phyloP scores from a whole-genome alignment of 139 green algal species.

The Zygnema circumcarinatum region DNA sequence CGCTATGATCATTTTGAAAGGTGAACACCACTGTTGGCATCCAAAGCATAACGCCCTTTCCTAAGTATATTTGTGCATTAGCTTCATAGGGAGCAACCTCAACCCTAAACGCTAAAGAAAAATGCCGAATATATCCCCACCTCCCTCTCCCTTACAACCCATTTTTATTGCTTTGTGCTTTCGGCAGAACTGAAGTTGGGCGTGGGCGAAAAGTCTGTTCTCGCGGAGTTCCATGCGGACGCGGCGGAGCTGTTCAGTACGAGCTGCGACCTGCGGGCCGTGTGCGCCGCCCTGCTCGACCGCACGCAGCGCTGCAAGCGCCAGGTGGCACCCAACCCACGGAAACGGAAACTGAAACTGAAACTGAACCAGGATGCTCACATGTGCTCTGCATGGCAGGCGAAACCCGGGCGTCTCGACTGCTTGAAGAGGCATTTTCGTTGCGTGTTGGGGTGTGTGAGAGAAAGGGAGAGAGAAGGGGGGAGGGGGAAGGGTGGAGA shows the following conservation, averaged over 20 bases:
- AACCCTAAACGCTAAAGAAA: too few relatives aligned
- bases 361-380: not conserved
- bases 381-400: not conserved
- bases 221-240: slow-evolving; percentile 76
- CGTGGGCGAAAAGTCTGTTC: slow-evolving; percentile 65
- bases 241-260: slow-evolving; percentile 69
- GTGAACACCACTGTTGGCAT: slow-evolving; percentile 17
- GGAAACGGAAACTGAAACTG: too few relatives aligned
- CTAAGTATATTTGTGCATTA: too few relatives aligned
- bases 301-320: slow-evolving; percentile 29
- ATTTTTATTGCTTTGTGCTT: not conserved
- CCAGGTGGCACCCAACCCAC: slow-evolving; percentile 44
- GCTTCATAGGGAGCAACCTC: too few relatives aligned
- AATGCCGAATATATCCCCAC: not conserved
- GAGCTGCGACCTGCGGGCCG: slow-evolving; percentile 40
- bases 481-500: not conserved
- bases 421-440: not conserved
- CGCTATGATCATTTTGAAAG: slow-evolving; percentile 75
- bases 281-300: slow-evolving; percentile 43
- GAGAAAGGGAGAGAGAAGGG: slow-evolving; percentile 8
- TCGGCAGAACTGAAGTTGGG: slow-evolving; percentile 62
- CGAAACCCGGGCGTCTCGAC: not conserved
- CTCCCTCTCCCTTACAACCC: slow-evolving; percentile 31
- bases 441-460: not conserved
- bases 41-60: not conserved